phyloP scores from a whole-genome alignment of 805 yeast species.

The Allodekkera sacchari region DNA sequence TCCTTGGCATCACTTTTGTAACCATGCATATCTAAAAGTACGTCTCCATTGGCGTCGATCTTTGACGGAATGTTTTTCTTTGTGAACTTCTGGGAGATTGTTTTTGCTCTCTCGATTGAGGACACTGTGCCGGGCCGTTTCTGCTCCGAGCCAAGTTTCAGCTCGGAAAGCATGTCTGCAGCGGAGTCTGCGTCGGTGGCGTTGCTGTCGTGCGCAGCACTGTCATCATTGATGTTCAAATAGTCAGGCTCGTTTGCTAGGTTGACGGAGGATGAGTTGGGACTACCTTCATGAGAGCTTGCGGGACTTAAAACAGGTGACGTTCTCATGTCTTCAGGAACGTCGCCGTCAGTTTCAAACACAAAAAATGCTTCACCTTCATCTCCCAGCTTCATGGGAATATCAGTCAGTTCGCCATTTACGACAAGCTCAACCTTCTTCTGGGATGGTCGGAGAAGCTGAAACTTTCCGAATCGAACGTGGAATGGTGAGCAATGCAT shows the following conservation, averaged over 20 bases:
- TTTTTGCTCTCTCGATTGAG: constrained; percentile 46
- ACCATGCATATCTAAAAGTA: constrained; percentile 90
- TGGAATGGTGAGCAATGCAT: constrained; percentile 91
- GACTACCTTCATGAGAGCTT: constrained; percentile 45
- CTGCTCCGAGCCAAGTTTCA: neutral
- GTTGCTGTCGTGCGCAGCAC: constrained; percentile 2
- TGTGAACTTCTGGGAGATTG: constrained; percentile 55
- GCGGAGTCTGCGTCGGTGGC: neutral
- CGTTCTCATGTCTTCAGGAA: constrained; percentile 73
- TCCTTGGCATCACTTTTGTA: constrained; percentile 82
- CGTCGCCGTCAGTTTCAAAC: constrained; percentile 69
- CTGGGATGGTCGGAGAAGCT: constrained; percentile 86
- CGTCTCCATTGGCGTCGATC: constrained; percentile 82
- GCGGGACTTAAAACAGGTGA: constrained; percentile 74
- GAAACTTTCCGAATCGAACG: constrained; percentile 91
- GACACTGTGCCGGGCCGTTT: constrained; percentile 10
- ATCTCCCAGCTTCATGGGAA: constrained; percentile 95
- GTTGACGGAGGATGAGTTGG: constrained; percentile 11
- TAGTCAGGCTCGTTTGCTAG: constrained; percentile 42
- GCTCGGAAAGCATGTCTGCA: neutral
- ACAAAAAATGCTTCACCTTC: constrained; percentile 98
- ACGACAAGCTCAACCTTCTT: constrained; percentile 86
- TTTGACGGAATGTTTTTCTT: constrained; percentile 79
- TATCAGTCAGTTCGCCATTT: constrained; percentile 69
- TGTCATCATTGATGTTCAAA: constrained; percentile 36